Evolutionary conservation across 768 basidiomycete species (phyloP).

Genomic region (Tulasnella sp.): DNA sequence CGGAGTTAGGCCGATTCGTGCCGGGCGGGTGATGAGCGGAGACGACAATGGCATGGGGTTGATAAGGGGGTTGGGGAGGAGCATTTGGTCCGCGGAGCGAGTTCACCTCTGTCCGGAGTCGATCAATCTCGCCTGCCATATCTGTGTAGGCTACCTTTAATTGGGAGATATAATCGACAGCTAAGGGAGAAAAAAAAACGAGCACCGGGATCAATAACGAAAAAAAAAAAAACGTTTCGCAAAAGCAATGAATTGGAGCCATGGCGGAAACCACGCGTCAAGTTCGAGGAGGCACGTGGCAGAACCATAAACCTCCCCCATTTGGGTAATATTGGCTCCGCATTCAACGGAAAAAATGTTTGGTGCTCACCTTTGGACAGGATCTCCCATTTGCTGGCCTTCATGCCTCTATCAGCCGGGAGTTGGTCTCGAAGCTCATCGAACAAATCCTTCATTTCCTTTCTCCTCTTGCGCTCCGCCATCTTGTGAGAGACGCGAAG

Average conservation of each 20-base stretch:
- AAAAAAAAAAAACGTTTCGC: not conserved
- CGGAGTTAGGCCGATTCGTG: not conserved
- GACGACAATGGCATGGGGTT: not conserved
- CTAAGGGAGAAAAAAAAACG: constrained; percentile 35
- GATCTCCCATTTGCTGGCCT: constrained; percentile 99
- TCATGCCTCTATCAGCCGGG: constrained; percentile 88
- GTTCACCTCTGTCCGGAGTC: constrained; percentile 5
- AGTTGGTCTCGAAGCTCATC: constrained; percentile 91
- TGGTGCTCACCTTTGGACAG: constrained; percentile 73
- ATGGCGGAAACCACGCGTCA: not conserved
- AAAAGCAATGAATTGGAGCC: not conserved
- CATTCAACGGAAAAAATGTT: not conserved
- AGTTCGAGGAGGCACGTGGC: not conserved
- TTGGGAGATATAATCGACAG: constrained; percentile 79
- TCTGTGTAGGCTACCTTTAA: constrained; percentile 44
- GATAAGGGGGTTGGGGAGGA: constrained; percentile 1
- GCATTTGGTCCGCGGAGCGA: not conserved
- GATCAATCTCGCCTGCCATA: constrained; percentile 19
- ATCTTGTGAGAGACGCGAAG: constrained; percentile 93
- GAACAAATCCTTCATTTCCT: constrained; percentile 99
- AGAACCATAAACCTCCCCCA: not conserved
- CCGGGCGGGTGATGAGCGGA: not conserved
- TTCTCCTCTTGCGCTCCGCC: constrained; percentile 91
- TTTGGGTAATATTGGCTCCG: not conserved
- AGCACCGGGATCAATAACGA: constrained; percentile 19